Evolutionary conservation across 805 yeast genomes (phyloP).

Genomic region (Saccharomycopsis schoenii): DNA sequence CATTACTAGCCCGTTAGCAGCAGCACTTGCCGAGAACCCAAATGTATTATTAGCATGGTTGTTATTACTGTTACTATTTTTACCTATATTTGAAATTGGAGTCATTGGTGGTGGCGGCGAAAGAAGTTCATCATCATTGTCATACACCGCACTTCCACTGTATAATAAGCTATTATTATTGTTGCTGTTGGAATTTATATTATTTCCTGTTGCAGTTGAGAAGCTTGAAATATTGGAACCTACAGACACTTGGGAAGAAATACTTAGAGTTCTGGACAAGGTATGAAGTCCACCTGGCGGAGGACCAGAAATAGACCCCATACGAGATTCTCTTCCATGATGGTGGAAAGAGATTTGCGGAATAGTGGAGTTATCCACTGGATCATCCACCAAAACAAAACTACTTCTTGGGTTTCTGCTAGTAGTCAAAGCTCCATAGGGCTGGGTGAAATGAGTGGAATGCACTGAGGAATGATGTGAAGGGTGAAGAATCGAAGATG

Average conservation of each 20-base stretch:
- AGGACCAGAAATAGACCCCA: background rate
- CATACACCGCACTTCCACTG: background rate
- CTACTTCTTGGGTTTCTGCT: conserved; percentile 1
- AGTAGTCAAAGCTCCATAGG: background rate
- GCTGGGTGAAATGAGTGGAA: background rate
- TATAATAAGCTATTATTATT: background rate
- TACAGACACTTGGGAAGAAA: conserved; percentile 12
- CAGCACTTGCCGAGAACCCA: background rate
- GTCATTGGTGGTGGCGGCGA: background rate
- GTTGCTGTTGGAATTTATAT: conserved; percentile 1
- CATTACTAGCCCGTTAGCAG: conserved; percentile 6
- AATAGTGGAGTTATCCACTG: background rate
- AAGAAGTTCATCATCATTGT: background rate
- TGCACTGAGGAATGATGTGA: background rate
- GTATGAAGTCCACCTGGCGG: conserved; percentile 8
- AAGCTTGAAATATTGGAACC: conserved; percentile 13
- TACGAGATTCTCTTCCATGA: background rate
- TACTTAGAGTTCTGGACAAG: conserved; percentile 15
- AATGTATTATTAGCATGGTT: background rate
- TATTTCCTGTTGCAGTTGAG: conserved; percentile 2
- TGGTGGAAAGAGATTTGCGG: background rate
- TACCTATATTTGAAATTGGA: background rate
- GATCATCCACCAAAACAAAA: background rate
- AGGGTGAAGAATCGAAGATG: background rate
- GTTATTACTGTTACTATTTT: background rate